Evolutionary conservation across 2,329 filamentous ascomycete species (phyloP).

Genomic region (Ascochyta fabae): DNA sequence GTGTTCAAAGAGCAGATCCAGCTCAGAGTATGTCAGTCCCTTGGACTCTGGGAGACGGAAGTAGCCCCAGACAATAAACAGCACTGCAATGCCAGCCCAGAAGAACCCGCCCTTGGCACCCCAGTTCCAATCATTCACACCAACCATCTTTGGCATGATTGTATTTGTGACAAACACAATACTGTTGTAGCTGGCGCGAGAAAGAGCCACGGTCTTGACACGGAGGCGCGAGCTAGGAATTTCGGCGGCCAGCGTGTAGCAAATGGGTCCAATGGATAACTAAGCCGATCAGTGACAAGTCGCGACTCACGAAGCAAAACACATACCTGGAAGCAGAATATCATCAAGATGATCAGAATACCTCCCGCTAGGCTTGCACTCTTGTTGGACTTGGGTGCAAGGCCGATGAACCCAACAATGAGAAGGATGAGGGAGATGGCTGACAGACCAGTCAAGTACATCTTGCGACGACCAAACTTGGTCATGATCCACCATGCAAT

Average conservation of each 20-base stretch:
- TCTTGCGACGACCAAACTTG: slow-evolving; percentile 73
- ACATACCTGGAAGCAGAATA: slow-evolving; percentile 35
- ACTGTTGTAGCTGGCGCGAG: slow-evolving; percentile 56
- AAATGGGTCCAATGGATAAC: slow-evolving; percentile 77
- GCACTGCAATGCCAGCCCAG: slow-evolving; percentile 28
- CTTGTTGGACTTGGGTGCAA: slow-evolving; percentile 51
- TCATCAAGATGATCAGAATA: slow-evolving; percentile 33
- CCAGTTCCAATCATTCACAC: slow-evolving; percentile 35
- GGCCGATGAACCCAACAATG: slow-evolving; percentile 74
- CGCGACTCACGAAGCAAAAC: neutral
- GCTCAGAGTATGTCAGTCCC: slow-evolving; percentile 31
- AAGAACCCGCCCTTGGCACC: slow-evolving; percentile 34
- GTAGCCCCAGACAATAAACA: slow-evolving; percentile 31
- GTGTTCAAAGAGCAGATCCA: slow-evolving; percentile 33
- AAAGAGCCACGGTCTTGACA: slow-evolving; percentile 87
- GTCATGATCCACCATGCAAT: slow-evolving; percentile 80
- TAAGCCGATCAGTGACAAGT: slow-evolving; percentile 51
- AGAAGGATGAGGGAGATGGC: slow-evolving; percentile 31
- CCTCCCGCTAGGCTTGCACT: slow-evolving; percentile 52
- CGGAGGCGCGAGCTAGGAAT: slow-evolving; percentile 80
- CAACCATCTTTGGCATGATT: slow-evolving; percentile 35
- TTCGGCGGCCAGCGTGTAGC: slow-evolving; percentile 84
- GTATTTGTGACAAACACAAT: slow-evolving; percentile 32
- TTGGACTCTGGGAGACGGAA: slow-evolving; percentile 33
- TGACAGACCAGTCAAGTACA: slow-evolving; percentile 70